Evolutionary conservation across 2,329 filamentous ascomycete genomes (phyloP).

Genomic region (Sordariomycetes sp.): DNA sequence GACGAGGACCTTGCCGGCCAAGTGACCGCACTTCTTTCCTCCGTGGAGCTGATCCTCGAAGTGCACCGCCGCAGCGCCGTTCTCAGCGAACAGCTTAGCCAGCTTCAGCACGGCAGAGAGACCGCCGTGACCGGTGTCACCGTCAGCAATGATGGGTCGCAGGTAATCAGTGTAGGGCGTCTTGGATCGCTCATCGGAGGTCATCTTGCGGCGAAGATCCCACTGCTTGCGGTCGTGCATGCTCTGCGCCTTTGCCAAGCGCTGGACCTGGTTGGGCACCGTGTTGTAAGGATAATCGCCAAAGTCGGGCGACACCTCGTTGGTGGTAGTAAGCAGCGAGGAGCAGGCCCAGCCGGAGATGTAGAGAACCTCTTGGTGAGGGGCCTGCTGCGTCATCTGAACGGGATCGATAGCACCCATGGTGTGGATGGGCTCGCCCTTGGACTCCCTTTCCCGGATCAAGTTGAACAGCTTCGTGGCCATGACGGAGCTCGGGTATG

Average conservation of each 20-base stretch:
- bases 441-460: slow-evolving; percentile 65
- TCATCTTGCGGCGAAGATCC: slow-evolving; percentile 74
- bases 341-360: slow-evolving; percentile 97
- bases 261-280: slow-evolving; percentile 94
- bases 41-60: slow-evolving; percentile 98
- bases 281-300: slow-evolving; percentile 99
- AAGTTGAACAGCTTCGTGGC: slow-evolving; percentile 90
- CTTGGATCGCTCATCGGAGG: slow-evolving; percentile 57
- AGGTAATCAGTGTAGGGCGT: slow-evolving; percentile 88
- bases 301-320: slow-evolving; percentile 96
- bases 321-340: slow-evolving; percentile 82
- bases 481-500: slow-evolving; percentile 89
- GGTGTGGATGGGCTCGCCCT: slow-evolving; percentile 86
- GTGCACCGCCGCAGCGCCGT: slow-evolving; percentile 90
- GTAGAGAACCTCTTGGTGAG: slow-evolving; percentile 92
- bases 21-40: slow-evolving; percentile 95
- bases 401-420: slow-evolving; percentile 98
- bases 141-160: slow-evolving; percentile 90
- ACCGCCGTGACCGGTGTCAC: slow-evolving; percentile 91
- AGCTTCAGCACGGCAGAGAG: slow-evolving; percentile 90
- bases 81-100: slow-evolving; percentile 94
- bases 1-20: slow-evolving; percentile 92
- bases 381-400: slow-evolving; percentile 97
- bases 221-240: slow-evolving; percentile 96
- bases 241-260: slow-evolving; percentile 91